These are phyloP conservation scores for Leishmania tarentolae DNA, from an alignment of 208 protist genomes.

Conservation along the genomic window DNA sequence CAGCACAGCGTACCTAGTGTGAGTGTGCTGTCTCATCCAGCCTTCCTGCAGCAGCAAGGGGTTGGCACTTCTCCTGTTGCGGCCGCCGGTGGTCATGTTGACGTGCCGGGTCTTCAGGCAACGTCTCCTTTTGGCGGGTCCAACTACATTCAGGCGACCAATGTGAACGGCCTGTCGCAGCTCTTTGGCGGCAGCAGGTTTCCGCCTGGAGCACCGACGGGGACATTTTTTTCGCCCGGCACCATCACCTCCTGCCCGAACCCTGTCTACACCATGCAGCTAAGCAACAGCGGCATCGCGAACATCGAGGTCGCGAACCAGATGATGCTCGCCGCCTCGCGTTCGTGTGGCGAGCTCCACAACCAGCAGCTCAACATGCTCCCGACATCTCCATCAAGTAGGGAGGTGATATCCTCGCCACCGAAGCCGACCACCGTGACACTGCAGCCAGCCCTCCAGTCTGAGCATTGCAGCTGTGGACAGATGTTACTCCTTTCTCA, in stretches of 20 bases:
- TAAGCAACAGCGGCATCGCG: slow-evolving; percentile 22
- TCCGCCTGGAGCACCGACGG: neutral
- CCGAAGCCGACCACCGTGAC: slow-evolving; percentile 28
- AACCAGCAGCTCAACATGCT: slow-evolving; percentile 18
- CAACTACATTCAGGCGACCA: slow-evolving; percentile 1
- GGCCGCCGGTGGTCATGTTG: slow-evolving; percentile 6
- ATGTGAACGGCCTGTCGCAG: slow-evolving; percentile 9
- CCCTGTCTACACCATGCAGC: slow-evolving; percentile 27
- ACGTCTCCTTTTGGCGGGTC: slow-evolving; percentile 13
- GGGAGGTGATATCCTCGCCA: neutral
- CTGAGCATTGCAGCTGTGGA: slow-evolving; percentile 53
- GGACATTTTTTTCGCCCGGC: neutral
- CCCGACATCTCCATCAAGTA: slow-evolving; percentile 3
- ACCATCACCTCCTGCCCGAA: neutral
- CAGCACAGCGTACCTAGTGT: neutral
- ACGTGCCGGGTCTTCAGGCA: slow-evolving; percentile 5
- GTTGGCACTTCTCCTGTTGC: neutral
- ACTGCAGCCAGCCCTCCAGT: slow-evolving; percentile 28
- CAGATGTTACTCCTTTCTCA: slow-evolving; percentile 39
- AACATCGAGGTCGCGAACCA: slow-evolving; percentile 38
- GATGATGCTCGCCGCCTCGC: slow-evolving; percentile 32
- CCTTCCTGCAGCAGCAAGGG: slow-evolving; percentile 18
- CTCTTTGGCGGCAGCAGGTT: slow-evolving; percentile 23
- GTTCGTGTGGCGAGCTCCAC: slow-evolving; percentile 16
- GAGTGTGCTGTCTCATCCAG: slow-evolving; percentile 8